phyloP scores from a whole-genome alignment of 2,329 filamentous ascomycete species.

The Fusarium fracticaudum region DNA sequence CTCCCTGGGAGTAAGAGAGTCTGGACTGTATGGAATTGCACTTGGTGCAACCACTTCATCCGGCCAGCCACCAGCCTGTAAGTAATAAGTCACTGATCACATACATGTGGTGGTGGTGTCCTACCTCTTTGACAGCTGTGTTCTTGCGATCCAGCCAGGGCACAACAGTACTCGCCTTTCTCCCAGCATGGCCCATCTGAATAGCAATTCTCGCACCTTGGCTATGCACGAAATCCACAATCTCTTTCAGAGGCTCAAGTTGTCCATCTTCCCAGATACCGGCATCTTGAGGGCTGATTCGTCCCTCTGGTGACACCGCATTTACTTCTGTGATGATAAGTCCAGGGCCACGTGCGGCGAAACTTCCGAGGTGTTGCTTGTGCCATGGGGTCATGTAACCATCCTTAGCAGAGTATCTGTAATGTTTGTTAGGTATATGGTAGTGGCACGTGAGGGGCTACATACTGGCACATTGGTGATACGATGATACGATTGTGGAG shows the following conservation, averaged over 20 bases:
- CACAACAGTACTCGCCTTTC: conserved; percentile 57
- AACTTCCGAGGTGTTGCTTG: conserved; percentile 52
- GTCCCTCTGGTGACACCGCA: conserved; percentile 70
- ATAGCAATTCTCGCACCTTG: conserved; percentile 73
- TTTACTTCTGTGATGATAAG: conserved; percentile 75
- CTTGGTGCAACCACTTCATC: conserved; percentile 39
- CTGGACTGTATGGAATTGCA: conserved; percentile 32
- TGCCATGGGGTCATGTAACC: conserved; percentile 57
- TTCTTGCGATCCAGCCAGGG: conserved; percentile 42
- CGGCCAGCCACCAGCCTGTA: conserved; percentile 38
- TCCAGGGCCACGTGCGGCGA: conserved; percentile 58
- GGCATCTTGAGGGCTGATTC: conserved; percentile 75
- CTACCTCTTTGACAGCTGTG: conserved; percentile 37
- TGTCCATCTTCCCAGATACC: conserved; percentile 79
- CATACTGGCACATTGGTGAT: conserved; percentile 59
- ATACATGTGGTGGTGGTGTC: too few species aligned
- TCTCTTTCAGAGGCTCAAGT: conserved; percentile 64
- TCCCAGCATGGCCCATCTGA: conserved; percentile 75
- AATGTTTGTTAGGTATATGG: background rate
- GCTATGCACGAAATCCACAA: conserved; percentile 70
- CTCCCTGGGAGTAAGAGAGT: conserved; percentile 32
- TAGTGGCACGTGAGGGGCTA: background rate
- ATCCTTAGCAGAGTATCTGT: conserved; percentile 48
- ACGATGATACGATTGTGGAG: conserved; percentile 59
- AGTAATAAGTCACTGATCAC: background rate